A percentile compares a stretch with the other conserved stretches of the same genome.
These are phyloP conservation scores for Mycena kentingensis DNA, from an alignment of 768 basidiomycete genomes.

Conservation along the genomic window DNA sequence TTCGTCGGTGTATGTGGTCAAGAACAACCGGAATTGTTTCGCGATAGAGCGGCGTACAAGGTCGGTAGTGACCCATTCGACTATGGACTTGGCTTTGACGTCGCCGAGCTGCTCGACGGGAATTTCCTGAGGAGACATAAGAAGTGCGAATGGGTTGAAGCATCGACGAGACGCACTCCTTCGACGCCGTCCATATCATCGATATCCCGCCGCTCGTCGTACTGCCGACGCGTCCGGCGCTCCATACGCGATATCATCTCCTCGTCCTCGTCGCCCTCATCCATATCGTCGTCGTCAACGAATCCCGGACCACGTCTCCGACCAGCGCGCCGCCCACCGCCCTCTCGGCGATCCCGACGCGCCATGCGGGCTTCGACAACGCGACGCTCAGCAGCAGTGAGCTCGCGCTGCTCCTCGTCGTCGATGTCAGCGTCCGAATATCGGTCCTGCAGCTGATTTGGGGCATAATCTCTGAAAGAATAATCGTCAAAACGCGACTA, in stretches of 20 bases:
- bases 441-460: constrained; percentile 77
- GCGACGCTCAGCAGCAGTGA: constrained; percentile 71
- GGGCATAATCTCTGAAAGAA: constrained; percentile 73
- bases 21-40: constrained; percentile 90
- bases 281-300: constrained; percentile 74
- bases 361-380: constrained; percentile 88
- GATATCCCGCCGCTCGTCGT: constrained; percentile 87
- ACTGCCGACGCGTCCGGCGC: constrained; percentile 81
- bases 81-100: constrained; percentile 96
- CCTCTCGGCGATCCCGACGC: constrained; percentile 77
- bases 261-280: constrained; percentile 45
- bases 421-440: constrained; percentile 89
- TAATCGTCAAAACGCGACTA: constrained; percentile 14
- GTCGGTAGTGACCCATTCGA: constrained; percentile 96
- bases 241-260: constrained; percentile 73
- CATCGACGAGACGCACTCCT: constrained; percentile 59
- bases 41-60: constrained; percentile 88
- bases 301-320: constrained; percentile 86
- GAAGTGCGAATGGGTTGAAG: background rate
- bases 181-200: constrained; percentile 91
- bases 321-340: constrained; percentile 70
- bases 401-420: constrained; percentile 70
- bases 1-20: constrained; percentile 95
- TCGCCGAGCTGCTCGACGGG: constrained; percentile 95
- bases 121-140: constrained; percentile 65